These are phyloP conservation scores for Aspergillus uvarum DNA, from an alignment of 2,329 filamentous ascomycete genomes.

Conservation along the genomic window DNA sequence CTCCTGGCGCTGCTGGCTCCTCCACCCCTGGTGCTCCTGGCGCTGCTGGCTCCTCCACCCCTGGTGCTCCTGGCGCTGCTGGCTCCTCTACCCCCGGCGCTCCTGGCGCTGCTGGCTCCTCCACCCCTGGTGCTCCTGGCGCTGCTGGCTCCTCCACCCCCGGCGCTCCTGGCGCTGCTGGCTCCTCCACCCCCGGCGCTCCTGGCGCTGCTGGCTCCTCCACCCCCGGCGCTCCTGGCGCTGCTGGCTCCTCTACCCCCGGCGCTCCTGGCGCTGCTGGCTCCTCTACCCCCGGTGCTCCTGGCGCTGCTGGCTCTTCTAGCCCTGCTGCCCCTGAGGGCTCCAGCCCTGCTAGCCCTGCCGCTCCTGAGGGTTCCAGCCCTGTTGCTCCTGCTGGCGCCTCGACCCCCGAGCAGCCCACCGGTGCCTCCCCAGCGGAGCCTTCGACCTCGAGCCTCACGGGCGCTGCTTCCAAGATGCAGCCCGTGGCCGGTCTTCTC, in stretches of 20 bases:
- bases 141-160: background rate
- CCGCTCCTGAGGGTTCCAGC: background rate
- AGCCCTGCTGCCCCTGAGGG: background rate
- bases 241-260: background rate
- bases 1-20: too few species aligned
- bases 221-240: slow-evolving; percentile 5
- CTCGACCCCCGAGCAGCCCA: slow-evolving; percentile 2
- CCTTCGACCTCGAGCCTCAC: slow-evolving; percentile 25
- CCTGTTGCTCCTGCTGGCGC: slow-evolving; percentile 9
- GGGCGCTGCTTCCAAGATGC: slow-evolving; percentile 37
- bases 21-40: slow-evolving; percentile 2
- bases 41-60: slow-evolving; percentile 7
- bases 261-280: slow-evolving; percentile 8
- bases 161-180: slow-evolving; percentile 5
- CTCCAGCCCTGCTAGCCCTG: slow-evolving; percentile 3
- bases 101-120: slow-evolving; percentile 5
- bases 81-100: slow-evolving; percentile 1
- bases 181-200: slow-evolving; percentile 9
- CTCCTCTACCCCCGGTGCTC: slow-evolving; percentile 4
- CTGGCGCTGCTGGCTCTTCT: slow-evolving; percentile 6
- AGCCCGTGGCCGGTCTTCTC: slow-evolving; percentile 39
- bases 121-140: slow-evolving; percentile 8
- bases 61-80: slow-evolving; percentile 11
- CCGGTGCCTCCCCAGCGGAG: slow-evolving; percentile 7
- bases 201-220: slow-evolving; percentile 8